Evolutionary conservation across 208 protist genomes (phyloP), one percentile per base, ranked within the genome.

Genomic region (Crithidia mellificae): DNA sequence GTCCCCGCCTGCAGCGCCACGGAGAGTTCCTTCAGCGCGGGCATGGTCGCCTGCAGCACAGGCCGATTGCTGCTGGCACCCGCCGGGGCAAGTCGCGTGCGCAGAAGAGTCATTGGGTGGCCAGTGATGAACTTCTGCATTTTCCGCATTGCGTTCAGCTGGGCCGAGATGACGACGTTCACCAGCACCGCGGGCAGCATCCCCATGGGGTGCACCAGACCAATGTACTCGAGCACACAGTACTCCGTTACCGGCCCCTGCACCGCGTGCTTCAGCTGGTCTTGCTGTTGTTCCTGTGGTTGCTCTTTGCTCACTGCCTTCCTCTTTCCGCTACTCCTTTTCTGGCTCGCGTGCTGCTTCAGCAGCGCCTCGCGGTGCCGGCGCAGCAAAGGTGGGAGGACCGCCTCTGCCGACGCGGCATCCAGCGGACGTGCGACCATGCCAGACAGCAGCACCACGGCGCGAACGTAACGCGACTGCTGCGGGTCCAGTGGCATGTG

Each of bases 171-270:
- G 66, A 88, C 81, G 47, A 92, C 64, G 68, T 91, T 90, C 25
- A 81, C 82, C 36, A 92, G 17, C n/a, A 85, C 59, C 1, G 84
- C 72, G 11, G 85, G 84, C 32, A 92, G 62, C 63, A 87, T 29
- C 1, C 89, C 89, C 83, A 94, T 90, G 14, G 89, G 89, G 58
- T 94, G 81, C 27, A 92, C 78, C 41, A 92, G 78, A 1, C 80
- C 85, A 34, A 90, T 65, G 74, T 89, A 94, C 68, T 81, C 82
- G 44, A 94, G 32, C 17, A 65, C 58, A 63, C 84, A 94, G 56
- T 76, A 84, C 54, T 63, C 63, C 2, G 25, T 36, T 24, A 46
- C 32, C 46, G 46, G 41, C 6, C 17, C 9, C n/a, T 4, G 34
- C 20, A 29, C 3, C 30, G 51, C n/a, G n/a, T n/a, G n/a, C n/a